These are phyloP conservation scores for Talaromyces sp. DNA, from an alignment of 2,329 filamentous ascomycete genomes.

Conservation along the genomic window DNA sequence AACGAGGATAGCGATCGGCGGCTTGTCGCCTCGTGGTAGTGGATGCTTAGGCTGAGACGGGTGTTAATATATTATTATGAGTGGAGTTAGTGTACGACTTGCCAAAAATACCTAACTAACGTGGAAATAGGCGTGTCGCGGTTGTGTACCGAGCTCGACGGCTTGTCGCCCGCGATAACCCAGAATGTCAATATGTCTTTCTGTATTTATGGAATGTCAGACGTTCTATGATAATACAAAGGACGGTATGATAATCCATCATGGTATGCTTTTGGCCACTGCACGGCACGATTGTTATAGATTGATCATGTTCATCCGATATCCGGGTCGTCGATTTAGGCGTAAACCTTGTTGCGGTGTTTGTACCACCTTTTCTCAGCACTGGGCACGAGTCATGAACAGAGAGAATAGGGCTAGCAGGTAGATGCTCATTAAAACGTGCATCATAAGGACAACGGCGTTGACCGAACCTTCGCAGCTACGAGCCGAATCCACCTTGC, in stretches of 20 bases:
- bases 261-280: neutral
- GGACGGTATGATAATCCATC: neutral
- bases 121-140: neutral
- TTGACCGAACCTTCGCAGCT: neutral
- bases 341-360: neutral
- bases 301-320: neutral
- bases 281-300: neutral
- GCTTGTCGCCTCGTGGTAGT: neutral
- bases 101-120: neutral
- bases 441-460: neutral
- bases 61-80: neutral
- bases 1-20: neutral
- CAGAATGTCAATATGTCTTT: neutral
- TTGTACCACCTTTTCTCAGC: neutral
- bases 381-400: neutral
- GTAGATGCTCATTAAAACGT: neutral
- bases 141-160: conserved; percentile 4
- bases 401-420: neutral
- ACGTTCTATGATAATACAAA: neutral
- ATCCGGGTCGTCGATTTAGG: neutral
- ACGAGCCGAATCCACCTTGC: neutral
- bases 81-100: neutral
- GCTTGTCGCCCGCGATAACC: neutral
- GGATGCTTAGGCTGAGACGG: neutral
- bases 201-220: neutral